These are phyloP conservation scores for Lactarius akahatsu DNA, from an alignment of 768 basidiomycete genomes.

Conservation along the genomic window DNA sequence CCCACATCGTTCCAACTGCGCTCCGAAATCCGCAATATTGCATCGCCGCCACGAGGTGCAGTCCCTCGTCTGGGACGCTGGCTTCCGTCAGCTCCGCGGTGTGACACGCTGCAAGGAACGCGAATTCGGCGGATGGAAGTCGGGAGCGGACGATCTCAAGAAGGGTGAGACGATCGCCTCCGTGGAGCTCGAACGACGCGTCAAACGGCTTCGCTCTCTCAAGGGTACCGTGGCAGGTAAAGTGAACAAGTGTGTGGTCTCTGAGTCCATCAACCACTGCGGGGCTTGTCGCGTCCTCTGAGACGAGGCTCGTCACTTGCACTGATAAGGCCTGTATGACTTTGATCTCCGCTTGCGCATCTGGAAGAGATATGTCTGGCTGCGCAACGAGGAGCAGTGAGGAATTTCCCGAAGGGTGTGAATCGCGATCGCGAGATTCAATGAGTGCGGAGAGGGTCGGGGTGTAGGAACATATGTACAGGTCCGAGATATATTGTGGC, in stretches of 20 bases:
- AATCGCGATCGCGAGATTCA: not conserved
- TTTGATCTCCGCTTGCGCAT: not conserved
- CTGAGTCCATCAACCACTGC: not conserved
- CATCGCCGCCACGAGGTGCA: not conserved
- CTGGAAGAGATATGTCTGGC: not conserved
- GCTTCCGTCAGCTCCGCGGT: conserved; percentile 12
- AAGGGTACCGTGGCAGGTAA: not conserved
- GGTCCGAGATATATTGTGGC: not conserved
- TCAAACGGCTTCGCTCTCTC: not conserved
- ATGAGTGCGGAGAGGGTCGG: too few relatives aligned
- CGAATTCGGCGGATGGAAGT: conserved; percentile 9
- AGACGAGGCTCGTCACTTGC: not conserved
- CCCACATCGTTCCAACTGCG: not conserved
- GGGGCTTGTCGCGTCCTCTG: not conserved
- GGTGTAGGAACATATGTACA: conserved; percentile 12
- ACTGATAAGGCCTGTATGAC: not conserved
- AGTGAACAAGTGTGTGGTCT: not conserved
- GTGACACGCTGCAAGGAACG: not conserved
- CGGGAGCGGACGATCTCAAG: not conserved
- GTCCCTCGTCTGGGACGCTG: not conserved
- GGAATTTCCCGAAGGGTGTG: not conserved
- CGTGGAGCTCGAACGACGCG: conserved; percentile 3
- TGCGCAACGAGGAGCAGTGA: not conserved
- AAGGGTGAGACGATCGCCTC: not conserved
- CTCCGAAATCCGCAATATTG: not conserved